Evolutionary conservation across 2,329 filamentous ascomycete genomes (phyloP).

Genomic region (Apiospora hydei): DNA sequence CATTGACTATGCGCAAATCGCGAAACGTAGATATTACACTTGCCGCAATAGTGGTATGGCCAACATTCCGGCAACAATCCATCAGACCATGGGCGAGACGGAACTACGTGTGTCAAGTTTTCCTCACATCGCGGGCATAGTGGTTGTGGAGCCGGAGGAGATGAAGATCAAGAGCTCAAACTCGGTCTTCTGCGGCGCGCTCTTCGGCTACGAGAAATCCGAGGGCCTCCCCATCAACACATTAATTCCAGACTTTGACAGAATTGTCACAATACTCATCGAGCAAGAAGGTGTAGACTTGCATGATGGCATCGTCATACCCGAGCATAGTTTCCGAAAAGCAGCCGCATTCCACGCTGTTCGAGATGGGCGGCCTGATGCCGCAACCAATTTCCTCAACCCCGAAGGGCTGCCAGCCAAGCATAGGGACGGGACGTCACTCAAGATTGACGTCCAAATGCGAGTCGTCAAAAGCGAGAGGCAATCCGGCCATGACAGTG

Average conservation of each 20-base stretch:
- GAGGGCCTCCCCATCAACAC: conserved; percentile 82
- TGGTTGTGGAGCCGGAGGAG: conserved; percentile 83
- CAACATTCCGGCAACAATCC: conserved; percentile 84
- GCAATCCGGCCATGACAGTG: conserved; percentile 49
- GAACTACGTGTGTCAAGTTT: conserved; percentile 90
- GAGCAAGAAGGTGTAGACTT: conserved; percentile 87
- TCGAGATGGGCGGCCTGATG: conserved; percentile 82
- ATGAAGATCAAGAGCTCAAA: conserved; percentile 91
- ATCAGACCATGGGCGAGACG: conserved; percentile 72
- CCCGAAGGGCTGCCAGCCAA: conserved; percentile 85
- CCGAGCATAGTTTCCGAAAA: conserved; percentile 93
- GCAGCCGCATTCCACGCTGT: conserved; percentile 85
- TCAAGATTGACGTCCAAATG: conserved; percentile 96
- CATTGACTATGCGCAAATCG: conserved; percentile 79
- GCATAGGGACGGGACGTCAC: conserved; percentile 89
- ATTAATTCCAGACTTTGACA: conserved; percentile 87
- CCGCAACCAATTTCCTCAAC: conserved; percentile 78
- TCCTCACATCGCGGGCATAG: conserved; percentile 95
- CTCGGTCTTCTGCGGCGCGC: conserved; percentile 87
- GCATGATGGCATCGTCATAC: conserved; percentile 93
- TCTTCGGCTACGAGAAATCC: conserved; percentile 88
- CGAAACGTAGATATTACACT: conserved; percentile 80
- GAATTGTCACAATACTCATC: conserved; percentile 79
- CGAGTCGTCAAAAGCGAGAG: conserved; percentile 91
- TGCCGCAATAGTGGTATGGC: conserved; percentile 78